Conservation (phyloP, 805 yeast genomes). For the Metschnikowia amazonensis region DNA sequence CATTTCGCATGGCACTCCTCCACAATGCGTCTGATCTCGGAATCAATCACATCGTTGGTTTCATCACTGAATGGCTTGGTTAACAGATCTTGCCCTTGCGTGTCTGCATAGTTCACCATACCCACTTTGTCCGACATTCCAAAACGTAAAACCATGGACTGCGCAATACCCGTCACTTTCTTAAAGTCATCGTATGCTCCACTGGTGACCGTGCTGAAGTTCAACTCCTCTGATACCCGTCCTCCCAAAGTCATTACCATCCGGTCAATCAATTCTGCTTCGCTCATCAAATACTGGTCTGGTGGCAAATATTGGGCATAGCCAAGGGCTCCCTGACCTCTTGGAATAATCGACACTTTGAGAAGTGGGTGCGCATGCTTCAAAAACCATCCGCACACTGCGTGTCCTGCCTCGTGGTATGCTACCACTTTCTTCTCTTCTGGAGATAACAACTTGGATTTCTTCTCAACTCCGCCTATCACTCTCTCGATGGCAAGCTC, state of each 20-base stretch:
- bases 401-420: slow-evolving; percentile 96
- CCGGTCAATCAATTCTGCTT: slow-evolving; percentile 72
- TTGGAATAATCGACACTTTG: slow-evolving; percentile 90
- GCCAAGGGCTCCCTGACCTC: slow-evolving; percentile 95
- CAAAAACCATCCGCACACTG: slow-evolving; percentile 91
- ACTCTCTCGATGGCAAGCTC: slow-evolving; percentile 93
- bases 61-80: slow-evolving; percentile 67
- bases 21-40: slow-evolving; percentile 64
- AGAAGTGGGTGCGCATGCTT: slow-evolving; percentile 85
- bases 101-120: slow-evolving; percentile 50
- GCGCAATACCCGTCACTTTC: slow-evolving; percentile 85
- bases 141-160: slow-evolving; percentile 79
- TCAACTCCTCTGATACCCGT: slow-evolving; percentile 84
- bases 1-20: slow-evolving; percentile 63
- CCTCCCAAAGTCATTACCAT: slow-evolving; percentile 97
- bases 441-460: slow-evolving; percentile 70
- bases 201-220: slow-evolving; percentile 80
- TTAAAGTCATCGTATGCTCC: slow-evolving; percentile 94
- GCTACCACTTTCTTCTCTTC: slow-evolving; percentile 86
- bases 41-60: slow-evolving; percentile 64
- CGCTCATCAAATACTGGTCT: slow-evolving; percentile 74
- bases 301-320: slow-evolving; percentile 93
- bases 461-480: slow-evolving; percentile 89
- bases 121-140: slow-evolving; percentile 90
- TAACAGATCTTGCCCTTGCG: slow-evolving; percentile 47